Base-by-base conservation (phyloP, 306 rosid genomes). In the Citrullus mucosospermus region DNA sequence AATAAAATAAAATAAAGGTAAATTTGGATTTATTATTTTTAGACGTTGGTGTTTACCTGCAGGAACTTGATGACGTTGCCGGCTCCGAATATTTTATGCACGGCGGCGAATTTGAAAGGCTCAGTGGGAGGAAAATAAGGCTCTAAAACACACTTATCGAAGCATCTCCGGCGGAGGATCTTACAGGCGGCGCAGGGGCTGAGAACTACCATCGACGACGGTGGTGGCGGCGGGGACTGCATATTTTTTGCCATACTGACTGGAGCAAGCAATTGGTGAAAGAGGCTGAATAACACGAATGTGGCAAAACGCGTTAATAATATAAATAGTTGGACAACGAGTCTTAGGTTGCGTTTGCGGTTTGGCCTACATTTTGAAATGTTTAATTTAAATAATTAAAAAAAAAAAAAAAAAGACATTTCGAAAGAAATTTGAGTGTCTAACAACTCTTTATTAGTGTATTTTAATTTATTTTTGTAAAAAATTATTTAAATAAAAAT, bases 121-220 rank as follows among this genome's bases (percentile, higher is more conserved):
- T 67, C 74, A 0, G 74, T 67, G 8, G 74, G 74, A 39, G 74
- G 74, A 11, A 67, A 67, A 67, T 67, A 67, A 4, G 74, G 74
- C 13, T 32, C 74, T 9, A 67, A 39, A 67, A 67, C 32, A 18
- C 74, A 67, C 32, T 39, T 39, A 8, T 67, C 32, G 74, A 18
- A 32, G 30, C 74, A 67, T 36, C 32, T 8, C 17, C 74, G 74
- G 30, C 53, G 74, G 53, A 67, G 74, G 74, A 67, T 67, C 74
- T 67, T 67, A 38, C 74, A 67, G 9, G 74, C 74, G 15, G 74
- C 74, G 53, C 74, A 67, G 1, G 74, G 74, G 53, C 74, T 67
- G 32, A 67, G 50, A 39, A 67, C 43, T 2, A 67, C 74, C 16
- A 6, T 18, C 50, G 28, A n/a, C 18, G 69, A n/a, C 10, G 46